Evolutionary conservation across 2,329 filamentous ascomycete species (phyloP).

Genomic region (Talaromyces sp.): DNA sequence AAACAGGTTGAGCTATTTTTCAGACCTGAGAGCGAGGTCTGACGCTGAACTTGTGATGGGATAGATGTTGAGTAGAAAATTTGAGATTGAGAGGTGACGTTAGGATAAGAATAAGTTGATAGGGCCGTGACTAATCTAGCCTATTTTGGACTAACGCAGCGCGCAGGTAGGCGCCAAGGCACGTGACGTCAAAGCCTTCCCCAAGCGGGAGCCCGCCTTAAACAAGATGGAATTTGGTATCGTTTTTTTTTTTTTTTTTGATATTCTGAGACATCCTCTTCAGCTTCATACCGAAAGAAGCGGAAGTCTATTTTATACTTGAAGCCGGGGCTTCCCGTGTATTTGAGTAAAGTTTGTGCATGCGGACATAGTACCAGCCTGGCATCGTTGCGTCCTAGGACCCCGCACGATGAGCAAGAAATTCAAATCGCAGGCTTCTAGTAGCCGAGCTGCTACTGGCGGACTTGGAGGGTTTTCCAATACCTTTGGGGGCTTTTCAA

Average conservation of each 20-base stretch:
- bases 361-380: not conserved
- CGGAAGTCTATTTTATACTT: not conserved
- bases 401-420: slow-evolving; percentile 55
- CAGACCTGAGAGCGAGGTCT: not conserved
- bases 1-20: too few relatives aligned
- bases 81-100: not conserved
- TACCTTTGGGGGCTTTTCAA: slow-evolving; percentile 42
- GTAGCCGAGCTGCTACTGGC: slow-evolving; percentile 55
- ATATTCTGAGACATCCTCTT: not conserved
- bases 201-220: slow-evolving; percentile 17
- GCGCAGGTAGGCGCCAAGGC: slow-evolving; percentile 26
- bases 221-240: not conserved
- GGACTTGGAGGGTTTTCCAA: slow-evolving; percentile 42
- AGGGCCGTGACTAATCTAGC: slow-evolving; percentile 6
- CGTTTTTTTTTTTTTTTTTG: not conserved
- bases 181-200: slow-evolving; percentile 27
- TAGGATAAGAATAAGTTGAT: slow-evolving; percentile 5
- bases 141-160: slow-evolving; percentile 1
- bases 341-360: not conserved
- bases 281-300: not conserved
- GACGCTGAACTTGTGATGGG: not conserved
- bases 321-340: not conserved
- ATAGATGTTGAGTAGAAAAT: not conserved
- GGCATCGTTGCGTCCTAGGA: slow-evolving; percentile 8
- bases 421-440: slow-evolving; percentile 62